Conservation (phyloP, 1,284 basidiomycete species). For the Microbotryum lychnidis-dioicae region DNA sequence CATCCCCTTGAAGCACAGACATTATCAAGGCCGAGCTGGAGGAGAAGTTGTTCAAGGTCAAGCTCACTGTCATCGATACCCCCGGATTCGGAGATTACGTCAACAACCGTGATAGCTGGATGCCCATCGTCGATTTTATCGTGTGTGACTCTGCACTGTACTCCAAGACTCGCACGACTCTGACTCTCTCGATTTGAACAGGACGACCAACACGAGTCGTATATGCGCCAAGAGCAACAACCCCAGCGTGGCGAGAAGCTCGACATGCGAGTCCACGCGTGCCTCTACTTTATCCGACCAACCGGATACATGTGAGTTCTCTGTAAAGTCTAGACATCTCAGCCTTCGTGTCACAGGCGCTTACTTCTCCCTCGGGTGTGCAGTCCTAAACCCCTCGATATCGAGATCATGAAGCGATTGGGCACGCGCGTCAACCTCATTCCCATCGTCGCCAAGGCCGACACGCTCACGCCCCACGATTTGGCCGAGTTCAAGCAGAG, state of each 20-base stretch:
- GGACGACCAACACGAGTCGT: constrained; percentile 98
- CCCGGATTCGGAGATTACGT: constrained; percentile 99
- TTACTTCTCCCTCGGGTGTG: not conserved
- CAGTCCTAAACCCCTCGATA: constrained; percentile 92
- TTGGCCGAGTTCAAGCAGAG: constrained; percentile 86
- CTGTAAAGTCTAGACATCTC: not conserved
- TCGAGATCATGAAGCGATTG: constrained; percentile 98
- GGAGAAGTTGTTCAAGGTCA: constrained; percentile 98
- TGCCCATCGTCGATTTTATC: constrained; percentile 96
- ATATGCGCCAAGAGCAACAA: constrained; percentile 99
- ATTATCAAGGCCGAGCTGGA: constrained; percentile 66
- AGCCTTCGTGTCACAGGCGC: not conserved
- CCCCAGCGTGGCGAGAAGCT: constrained; percentile 86
- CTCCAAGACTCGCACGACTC: too few relatives aligned
- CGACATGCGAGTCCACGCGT: constrained; percentile 92
- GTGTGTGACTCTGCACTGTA: constrained; percentile 1
- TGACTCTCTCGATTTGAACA: not conserved
- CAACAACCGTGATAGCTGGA: constrained; percentile 98
- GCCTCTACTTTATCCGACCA: constrained; percentile 93
- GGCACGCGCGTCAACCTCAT: constrained; percentile 94
- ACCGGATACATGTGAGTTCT: constrained; percentile 82
- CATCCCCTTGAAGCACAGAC: constrained; percentile 15
- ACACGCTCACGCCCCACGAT: constrained; percentile 91
- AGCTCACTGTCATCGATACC: constrained; percentile 96
- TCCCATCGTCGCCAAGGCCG: constrained; percentile 94